Evolutionary conservation across 129 eudicot species (phyloP).

Genomic region (Escallonia rubra): DNA sequence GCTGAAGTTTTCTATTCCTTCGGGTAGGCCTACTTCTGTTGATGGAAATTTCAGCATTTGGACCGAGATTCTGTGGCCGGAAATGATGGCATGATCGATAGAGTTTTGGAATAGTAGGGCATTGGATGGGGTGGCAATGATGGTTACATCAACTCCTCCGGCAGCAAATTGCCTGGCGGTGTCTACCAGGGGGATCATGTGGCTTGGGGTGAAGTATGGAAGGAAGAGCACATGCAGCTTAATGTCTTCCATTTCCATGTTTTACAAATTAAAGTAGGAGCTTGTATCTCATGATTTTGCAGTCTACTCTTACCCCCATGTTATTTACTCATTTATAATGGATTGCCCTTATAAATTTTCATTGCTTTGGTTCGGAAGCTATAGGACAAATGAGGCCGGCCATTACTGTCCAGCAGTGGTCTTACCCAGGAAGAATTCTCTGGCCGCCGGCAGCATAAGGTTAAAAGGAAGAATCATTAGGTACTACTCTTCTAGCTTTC

Average conservation of each 20-base stretch:
- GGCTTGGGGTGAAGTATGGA: slow-evolving; percentile 20
- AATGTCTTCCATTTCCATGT: not conserved
- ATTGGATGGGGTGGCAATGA: slow-evolving; percentile 35
- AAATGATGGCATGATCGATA: slow-evolving; percentile 1
- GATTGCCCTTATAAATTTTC: too few relatives aligned
- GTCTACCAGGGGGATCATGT: slow-evolving; percentile 32
- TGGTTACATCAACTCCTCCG: slow-evolving; percentile 27
- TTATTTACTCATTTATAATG: too few relatives aligned
- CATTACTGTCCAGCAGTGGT: too few relatives aligned
- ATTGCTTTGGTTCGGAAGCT: too few relatives aligned
- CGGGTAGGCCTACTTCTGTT: slow-evolving; percentile 22
- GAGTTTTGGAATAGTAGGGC: slow-evolving; percentile 19
- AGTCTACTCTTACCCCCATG: too few relatives aligned
- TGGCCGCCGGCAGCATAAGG: too few relatives aligned
- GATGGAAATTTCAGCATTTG: slow-evolving; percentile 22
- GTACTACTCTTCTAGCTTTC: too few relatives aligned
- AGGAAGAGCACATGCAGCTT: slow-evolving; percentile 38
- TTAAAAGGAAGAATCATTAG: too few relatives aligned
- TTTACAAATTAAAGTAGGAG: too few relatives aligned
- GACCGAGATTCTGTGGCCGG: slow-evolving; percentile 14
- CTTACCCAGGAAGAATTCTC: too few relatives aligned
- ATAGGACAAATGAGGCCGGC: too few relatives aligned
- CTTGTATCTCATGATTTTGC: too few relatives aligned
- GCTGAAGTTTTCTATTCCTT: slow-evolving; percentile 23
- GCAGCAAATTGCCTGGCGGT: slow-evolving; percentile 28